These are phyloP conservation scores for Volvariella surrecta DNA, from an alignment of 1,284 basidiomycete genomes.

Conservation along the genomic window DNA sequence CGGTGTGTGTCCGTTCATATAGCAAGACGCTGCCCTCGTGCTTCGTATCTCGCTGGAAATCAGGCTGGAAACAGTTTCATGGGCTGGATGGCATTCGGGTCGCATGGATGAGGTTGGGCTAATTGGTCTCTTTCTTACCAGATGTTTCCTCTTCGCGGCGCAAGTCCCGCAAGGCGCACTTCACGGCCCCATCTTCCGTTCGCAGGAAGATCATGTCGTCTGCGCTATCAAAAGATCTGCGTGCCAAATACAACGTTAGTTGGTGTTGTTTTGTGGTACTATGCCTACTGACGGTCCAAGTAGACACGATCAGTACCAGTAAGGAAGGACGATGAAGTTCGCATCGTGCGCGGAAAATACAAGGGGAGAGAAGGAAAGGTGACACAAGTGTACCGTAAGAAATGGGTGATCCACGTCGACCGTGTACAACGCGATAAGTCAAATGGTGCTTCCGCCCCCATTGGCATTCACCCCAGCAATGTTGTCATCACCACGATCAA, in stretches of 20 bases:
- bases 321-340: slow-evolving; percentile 98
- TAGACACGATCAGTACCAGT: slow-evolving; percentile 81
- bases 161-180: slow-evolving; percentile 97
- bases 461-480: slow-evolving; percentile 96
- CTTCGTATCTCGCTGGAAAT: slow-evolving; percentile 12
- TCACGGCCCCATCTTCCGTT: slow-evolving; percentile 84
- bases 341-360: slow-evolving; percentile 94
- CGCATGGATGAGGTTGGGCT: slow-evolving; percentile 18
- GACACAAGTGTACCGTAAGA: slow-evolving; percentile 98
- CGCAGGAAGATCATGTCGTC: slow-evolving; percentile 99
- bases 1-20: slow-evolving; percentile 42
- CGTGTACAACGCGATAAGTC: slow-evolving; percentile 98
- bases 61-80: slow-evolving; percentile 3
- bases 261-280: slow-evolving; percentile 5
- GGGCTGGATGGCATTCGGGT: slow-evolving; percentile 35
- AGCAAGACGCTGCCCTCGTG: slow-evolving; percentile 7
- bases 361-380: slow-evolving; percentile 98
- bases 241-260: slow-evolving; percentile 86
- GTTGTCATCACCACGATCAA: slow-evolving; percentile 93
- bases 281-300: slow-evolving; percentile 9
- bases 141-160: slow-evolving; percentile 86
- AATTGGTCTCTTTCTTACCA: slow-evolving; percentile 24
- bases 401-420: slow-evolving; percentile 99
- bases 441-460: slow-evolving; percentile 89
- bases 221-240: slow-evolving; percentile 92